Conservation (phyloP, 2,329 filamentous ascomycete genomes). For the Colletotrichum truncatum region DNA sequence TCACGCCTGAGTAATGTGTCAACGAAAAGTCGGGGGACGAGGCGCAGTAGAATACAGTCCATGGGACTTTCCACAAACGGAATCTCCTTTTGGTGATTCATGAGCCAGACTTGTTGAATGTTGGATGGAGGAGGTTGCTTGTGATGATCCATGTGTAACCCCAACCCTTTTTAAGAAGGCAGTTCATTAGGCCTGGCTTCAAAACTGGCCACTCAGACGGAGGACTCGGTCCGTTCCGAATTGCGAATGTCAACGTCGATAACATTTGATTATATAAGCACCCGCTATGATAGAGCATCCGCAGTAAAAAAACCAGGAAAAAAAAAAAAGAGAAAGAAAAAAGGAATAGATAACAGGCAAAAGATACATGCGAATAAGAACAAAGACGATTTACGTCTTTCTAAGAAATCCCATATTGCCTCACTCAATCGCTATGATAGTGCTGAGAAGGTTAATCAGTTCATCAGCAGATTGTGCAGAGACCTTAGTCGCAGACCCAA, state of each 20-base stretch:
- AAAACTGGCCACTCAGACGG: not conserved
- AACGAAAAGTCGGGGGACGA: not conserved
- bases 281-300: too few relatives aligned
- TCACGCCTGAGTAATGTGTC: not conserved
- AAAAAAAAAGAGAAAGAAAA: too few relatives aligned
- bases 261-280: not conserved
- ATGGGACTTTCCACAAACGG: too few relatives aligned
- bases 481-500: conserved; percentile 38
- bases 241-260: not conserved
- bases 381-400: not conserved
- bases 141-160: not conserved
- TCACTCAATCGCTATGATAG: not conserved
- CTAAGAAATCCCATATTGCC: not conserved
- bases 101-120: not conserved
- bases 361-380: not conserved
- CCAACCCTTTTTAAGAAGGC: not conserved
- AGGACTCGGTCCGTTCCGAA: conserved; percentile 8
- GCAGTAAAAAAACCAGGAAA: too few relatives aligned
- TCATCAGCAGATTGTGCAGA: not conserved
- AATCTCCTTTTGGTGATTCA: too few relatives aligned
- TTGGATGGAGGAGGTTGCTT: not conserved
- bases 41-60: too few relatives aligned
- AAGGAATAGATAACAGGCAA: not conserved
- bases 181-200: not conserved
- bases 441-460: not conserved